Percentiles rank a stretch among this genome's conserved stretches.
phyloP scores from a whole-genome alignment of 2,329 filamentous ascomycete genomes.

The Zasmidium citrigriseum region DNA sequence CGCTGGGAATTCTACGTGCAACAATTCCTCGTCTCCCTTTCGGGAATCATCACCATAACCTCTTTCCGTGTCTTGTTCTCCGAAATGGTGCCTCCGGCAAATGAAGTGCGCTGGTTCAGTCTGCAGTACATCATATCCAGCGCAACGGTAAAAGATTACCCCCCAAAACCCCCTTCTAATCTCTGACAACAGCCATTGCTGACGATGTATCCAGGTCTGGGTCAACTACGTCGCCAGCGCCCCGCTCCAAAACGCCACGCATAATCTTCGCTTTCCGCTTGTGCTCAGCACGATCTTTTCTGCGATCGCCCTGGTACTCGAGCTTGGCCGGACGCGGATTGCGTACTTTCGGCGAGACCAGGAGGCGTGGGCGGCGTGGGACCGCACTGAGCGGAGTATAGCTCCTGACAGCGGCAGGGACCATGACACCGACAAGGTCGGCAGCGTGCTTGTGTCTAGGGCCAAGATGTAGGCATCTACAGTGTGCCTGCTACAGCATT shows the following conservation, averaged over 20 bases:
- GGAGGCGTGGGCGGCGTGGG: too few species aligned
- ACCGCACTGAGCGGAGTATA: too few species aligned
- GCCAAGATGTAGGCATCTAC: too few species aligned
- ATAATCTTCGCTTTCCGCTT: constrained; percentile 13
- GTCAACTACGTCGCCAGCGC: constrained; percentile 17
- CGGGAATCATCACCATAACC: constrained; percentile 7
- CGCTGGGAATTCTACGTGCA: constrained; percentile 14
- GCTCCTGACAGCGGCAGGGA: too few species aligned
- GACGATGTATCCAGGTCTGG: constrained; percentile 11
- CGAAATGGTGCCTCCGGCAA: constrained; percentile 13
- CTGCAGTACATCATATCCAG: constrained; percentile 14
- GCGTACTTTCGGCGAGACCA: too few species aligned
- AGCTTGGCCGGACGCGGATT: neutral
- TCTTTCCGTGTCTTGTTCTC: constrained; percentile 14
- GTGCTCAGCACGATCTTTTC: constrained; percentile 11
- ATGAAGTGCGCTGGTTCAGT: constrained; percentile 14
- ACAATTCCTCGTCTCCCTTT: constrained; percentile 6
- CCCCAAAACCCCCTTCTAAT: neutral
- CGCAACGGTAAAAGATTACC: constrained; percentile 8
- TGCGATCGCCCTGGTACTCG: neutral
- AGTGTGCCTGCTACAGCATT: too few species aligned
- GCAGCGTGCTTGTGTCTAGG: too few species aligned
- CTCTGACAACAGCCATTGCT: neutral
- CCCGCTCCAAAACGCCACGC: constrained; percentile 14
- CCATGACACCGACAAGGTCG: too few species aligned